Base-by-base conservation (phyloP, 2,329 filamentous ascomycete species). In the Ophiostoma sp. region DNA sequence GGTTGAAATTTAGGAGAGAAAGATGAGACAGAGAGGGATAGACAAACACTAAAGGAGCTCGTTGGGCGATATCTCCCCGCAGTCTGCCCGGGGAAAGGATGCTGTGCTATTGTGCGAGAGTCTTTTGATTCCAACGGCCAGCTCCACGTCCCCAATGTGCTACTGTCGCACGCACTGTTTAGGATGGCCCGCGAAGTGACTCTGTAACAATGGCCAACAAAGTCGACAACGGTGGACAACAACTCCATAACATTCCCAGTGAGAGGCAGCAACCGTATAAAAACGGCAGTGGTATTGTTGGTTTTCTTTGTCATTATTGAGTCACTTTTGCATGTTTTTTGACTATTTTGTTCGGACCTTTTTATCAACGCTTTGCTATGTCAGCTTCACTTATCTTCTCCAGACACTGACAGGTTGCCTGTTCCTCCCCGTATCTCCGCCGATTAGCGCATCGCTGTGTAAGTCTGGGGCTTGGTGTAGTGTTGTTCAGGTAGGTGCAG, bases 1-100 rank as follows among this genome's bases (percentile, higher is more conserved):
- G 59, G 59, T 42, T 25, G 36, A 64, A 33, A 11, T 63, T 63
- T 11, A 63, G 31, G 57, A 9, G 57, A 61, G 31, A 17, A 22
- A 25, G 6, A 64, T 3, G 33, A 42, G 8, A 17, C 19, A 9
- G n/a, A 39, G 59, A 59, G 59, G 11, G 17, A 63, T 33, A 33
- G 39, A n/a, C 12, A 42, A 15, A 5, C 31, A 19, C 50, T 52
- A 52, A 52, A 6, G 22, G 50, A 52, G 50, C n/a, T 52, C 50
- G 19, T 1, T 52, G 39, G 39, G 39, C 2, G 48, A 39, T 15
- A 64, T 64, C n/a, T 28, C 61, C 61, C 61, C 61, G 36, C 36
- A 66, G 61, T 66, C n/a, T 15, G 36, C 25, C 61, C 61, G 61
- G 36, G 61, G 5, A 66, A 66, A 22, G 36, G 36, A 64, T 64